Base-by-base conservation (phyloP, 2,329 filamentous ascomycete genomes). In the Botrytis hyacinthi region DNA sequence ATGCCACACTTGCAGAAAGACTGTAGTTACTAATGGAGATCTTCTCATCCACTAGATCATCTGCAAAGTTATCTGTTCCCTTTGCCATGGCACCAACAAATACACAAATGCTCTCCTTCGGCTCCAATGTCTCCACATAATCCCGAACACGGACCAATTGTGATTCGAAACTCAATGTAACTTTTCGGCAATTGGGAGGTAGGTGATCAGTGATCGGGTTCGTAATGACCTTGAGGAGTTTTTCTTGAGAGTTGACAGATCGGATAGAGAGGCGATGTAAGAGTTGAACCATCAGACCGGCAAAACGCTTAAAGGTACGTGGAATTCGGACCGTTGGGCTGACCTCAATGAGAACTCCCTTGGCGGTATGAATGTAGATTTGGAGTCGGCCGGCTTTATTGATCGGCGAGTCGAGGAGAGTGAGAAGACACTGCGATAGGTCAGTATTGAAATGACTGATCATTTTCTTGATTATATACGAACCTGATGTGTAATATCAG, bases 21-120 rank as follows among this genome's bases (percentile, higher is more conserved):
- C 95, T 97, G 87, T 93, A 99, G 84, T 98, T 97, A 87, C 95
- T 98, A 85, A 99, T 98, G 79, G 93, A 94, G 81, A 99, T 98
- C 80, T 97, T 93, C 84, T 99, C 96, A 81, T 98, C 95, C 80
- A 98, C 97, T 84, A 93, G 94, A 59, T 89, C 89, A 81, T 99
- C 96, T 76, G 96, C 96, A 82, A 99, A 99, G 83, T 93, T 95
- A 82, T 99, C 96, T 72, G 91, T 89, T 29, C 96, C 96, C 86
- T 98, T 98, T 74, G 96, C 96, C 95, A 99, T 99, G 79, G 96
- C 96, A 78, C 96, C 96, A 60, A 98, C 94, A 80, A 98, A 98
- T 76, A 99, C 95, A 81, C 95, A 98, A 73, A 98, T 93, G 85
- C 95, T 98, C 85, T 98, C 94, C 80, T 95, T 92, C 67, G 91